Conservation (phyloP, 768 basidiomycete genomes). For the Phylloporus sp. region DNA sequence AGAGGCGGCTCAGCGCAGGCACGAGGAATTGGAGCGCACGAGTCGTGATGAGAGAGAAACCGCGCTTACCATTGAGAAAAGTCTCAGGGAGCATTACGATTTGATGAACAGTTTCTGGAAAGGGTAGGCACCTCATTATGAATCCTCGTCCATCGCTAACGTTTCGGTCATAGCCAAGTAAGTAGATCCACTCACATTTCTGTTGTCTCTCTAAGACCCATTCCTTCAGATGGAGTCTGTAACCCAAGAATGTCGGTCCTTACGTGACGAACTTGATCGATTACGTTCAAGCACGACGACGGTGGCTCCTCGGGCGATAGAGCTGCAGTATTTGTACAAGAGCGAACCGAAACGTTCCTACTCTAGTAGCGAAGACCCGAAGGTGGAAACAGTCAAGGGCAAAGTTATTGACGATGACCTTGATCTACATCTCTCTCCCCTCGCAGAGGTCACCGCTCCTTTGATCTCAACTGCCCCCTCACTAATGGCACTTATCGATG, state of each 20-base stretch:
- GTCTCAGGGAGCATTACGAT: constrained; percentile 49
- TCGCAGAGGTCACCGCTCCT: constrained; percentile 23
- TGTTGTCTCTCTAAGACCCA: constrained; percentile 5
- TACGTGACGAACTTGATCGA: constrained; percentile 28
- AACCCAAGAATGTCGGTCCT: constrained; percentile 23
- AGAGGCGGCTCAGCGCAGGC: constrained; percentile 38
- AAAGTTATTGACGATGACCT: constrained; percentile 25
- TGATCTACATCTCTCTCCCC: constrained; percentile 32
- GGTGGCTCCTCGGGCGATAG: constrained; percentile 15
- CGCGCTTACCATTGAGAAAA: constrained; percentile 48
- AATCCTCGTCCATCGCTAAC: constrained; percentile 16
- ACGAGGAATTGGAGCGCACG: constrained; percentile 38
- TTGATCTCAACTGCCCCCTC: constrained; percentile 28
- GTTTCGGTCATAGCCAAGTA: constrained; percentile 32
- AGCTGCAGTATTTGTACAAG: constrained; percentile 22
- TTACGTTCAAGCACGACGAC: constrained; percentile 12
- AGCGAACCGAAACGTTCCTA: constrained; percentile 20
- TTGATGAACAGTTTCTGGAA: constrained; percentile 42
- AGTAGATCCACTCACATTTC: constrained; percentile 16
- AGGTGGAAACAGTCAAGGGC: constrained; percentile 17
- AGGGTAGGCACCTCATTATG: constrained; percentile 25
- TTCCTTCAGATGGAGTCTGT: constrained; percentile 20
- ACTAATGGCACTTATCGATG: constrained; percentile 28
- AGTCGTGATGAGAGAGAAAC: constrained; percentile 50
- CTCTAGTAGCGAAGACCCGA: constrained; percentile 14